Base-by-base conservation (phyloP, 176 grass and related monocot species). In the Leersia perrieri region DNA sequence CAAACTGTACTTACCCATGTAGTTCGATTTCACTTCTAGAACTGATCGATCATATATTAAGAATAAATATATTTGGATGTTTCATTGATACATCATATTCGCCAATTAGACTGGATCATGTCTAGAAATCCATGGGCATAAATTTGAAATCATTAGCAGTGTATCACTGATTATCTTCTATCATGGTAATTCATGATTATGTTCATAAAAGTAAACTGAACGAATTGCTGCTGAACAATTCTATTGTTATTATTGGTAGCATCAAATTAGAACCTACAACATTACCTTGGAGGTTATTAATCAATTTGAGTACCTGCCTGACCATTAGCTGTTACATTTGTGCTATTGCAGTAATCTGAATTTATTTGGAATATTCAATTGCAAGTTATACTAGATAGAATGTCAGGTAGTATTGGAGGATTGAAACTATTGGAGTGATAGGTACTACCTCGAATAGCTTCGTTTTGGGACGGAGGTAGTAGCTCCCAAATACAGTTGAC, bases 261-360 rank as follows among this genome's bases (percentile, higher is more conserved):
- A 70, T 33, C 40, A 70, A 70, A 70, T 70, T 42, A 25, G 66
- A 77, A 84, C 38, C 49, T 70, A 45, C 20, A 77, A 77, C 18
- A 7, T 31, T 11, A 55, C 36, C 10, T 44, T 76, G 51, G 49
- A 61, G 22, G 22, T 13, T 42, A 42, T 77, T 22, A 63, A 45
- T 44, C 35, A 41, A 44, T 82, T 63, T 63, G 26, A 33, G 80
- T 11, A 82, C 28, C n/a, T 9, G 47, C 20, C 30, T 84, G 42
- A 67, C 33, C 25, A 68, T 13, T 58, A 30, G 68, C 23, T 71
- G 25, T 38, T 40, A 25, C 1, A 51, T 64, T 8, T 72, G 9
- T 74, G 23, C 30, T 29, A 63, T 27, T 5, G 1, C 64, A 63
- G 28, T 47, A 47, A 28, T 73, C 2, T 12, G 29, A 63, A 16